phyloP scores from a whole-genome alignment of 2,329 filamentous ascomycete genomes.

The Microsporum ferrugineum region DNA sequence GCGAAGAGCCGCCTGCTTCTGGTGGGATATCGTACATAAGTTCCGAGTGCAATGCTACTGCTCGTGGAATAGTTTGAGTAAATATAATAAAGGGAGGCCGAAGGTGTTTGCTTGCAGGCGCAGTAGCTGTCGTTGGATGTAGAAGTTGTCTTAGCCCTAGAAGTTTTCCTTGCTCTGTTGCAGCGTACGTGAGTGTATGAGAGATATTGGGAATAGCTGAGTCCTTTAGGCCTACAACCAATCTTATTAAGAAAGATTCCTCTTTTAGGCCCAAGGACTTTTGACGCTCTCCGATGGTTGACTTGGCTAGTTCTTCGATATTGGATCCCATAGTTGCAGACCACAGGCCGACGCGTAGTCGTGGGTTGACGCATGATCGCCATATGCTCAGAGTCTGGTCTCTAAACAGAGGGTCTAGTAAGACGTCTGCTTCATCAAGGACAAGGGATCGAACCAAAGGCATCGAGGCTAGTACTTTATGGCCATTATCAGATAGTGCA shows the following conservation, averaged over 20 bases:
- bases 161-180: conserved; percentile 86
- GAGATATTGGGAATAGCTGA: conserved; percentile 85
- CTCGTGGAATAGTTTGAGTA: conserved; percentile 87
- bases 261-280: conserved; percentile 26
- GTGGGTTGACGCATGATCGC: conserved; percentile 59
- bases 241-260: conserved; percentile 54
- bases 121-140: conserved; percentile 54
- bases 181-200: conserved; percentile 81
- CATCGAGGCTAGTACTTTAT: conserved; percentile 40
- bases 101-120: conserved; percentile 41
- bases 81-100: conserved; percentile 90
- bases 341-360: conserved; percentile 73
- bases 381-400: conserved; percentile 80
- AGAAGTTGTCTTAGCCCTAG: conserved; percentile 81
- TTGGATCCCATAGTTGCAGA: conserved; percentile 95
- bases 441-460: conserved; percentile 63
- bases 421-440: conserved; percentile 88
- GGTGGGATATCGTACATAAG: conserved; percentile 88
- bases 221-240: conserved; percentile 95
- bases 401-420: conserved; percentile 80
- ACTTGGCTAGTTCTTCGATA: conserved; percentile 65
- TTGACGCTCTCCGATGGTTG: conserved; percentile 51
- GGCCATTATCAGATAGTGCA: conserved; percentile 46
- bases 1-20: conserved; percentile 69
- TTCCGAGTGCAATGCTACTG: conserved; percentile 75